These are phyloP conservation scores for Boletellus ananiceps DNA, from an alignment of 768 basidiomycete species.

Conservation along the genomic window DNA sequence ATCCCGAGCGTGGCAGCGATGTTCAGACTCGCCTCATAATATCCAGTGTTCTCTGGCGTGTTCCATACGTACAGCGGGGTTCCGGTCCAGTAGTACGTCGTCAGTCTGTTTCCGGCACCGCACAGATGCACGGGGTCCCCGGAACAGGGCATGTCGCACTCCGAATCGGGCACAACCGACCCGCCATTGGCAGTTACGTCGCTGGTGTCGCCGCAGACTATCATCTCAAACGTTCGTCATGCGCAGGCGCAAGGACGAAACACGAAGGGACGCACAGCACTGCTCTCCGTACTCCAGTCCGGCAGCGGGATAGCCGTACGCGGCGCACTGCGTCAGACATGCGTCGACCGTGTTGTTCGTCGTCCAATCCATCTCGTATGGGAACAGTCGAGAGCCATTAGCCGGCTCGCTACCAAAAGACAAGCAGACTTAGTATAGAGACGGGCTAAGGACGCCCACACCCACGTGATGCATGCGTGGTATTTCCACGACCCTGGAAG, in stretches of 20 bases:
- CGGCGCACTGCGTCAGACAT: conserved; percentile 65
- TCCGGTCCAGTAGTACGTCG: conserved; percentile 52
- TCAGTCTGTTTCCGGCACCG: conserved; percentile 52
- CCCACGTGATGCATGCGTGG: conserved; percentile 63
- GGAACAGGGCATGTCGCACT: conserved; percentile 53
- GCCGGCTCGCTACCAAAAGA: conserved; percentile 41
- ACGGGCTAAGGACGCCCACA: not conserved
- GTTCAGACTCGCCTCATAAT: conserved; percentile 54
- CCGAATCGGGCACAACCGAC: conserved; percentile 29
- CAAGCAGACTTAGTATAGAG: not conserved
- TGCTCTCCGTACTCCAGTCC: conserved; percentile 68
- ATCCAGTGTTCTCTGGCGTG: conserved; percentile 58
- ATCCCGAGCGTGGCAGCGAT: not conserved
- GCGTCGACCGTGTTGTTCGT: conserved; percentile 59
- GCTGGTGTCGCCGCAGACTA: conserved; percentile 67
- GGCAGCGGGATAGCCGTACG: conserved; percentile 67
- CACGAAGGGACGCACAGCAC: conserved; percentile 53
- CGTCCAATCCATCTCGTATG: conserved; percentile 53
- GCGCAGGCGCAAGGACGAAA: not conserved
- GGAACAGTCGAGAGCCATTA: conserved; percentile 46
- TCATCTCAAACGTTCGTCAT: not conserved
- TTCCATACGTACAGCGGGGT: conserved; percentile 55
- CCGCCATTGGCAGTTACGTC: conserved; percentile 43
- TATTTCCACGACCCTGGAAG: conserved; percentile 65
- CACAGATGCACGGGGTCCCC: conserved; percentile 70